Conservation (phyloP, 2,329 filamentous ascomycete species). For the Fusarium nematophilum region DNA sequence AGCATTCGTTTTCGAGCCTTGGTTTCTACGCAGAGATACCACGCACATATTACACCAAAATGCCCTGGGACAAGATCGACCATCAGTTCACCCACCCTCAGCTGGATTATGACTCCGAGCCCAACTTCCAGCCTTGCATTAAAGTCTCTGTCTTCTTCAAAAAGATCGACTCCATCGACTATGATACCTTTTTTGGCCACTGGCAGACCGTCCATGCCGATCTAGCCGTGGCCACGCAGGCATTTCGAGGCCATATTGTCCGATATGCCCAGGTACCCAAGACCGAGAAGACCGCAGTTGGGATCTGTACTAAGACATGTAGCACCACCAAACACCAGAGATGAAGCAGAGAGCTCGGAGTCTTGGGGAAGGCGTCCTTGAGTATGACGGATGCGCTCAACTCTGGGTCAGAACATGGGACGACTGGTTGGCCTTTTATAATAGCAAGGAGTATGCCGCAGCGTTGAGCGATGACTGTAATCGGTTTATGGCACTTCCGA, state of each 20-base stretch:
- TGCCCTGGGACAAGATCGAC: conserved; percentile 3
- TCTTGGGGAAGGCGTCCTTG: conserved; percentile 1
- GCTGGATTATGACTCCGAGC: not conserved
- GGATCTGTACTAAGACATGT: not conserved
- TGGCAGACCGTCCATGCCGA: conserved; percentile 12
- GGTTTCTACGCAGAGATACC: no score
- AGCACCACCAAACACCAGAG: conserved; percentile 6
- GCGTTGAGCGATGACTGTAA: conserved; percentile 11
- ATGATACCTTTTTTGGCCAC: conserved; percentile 13
- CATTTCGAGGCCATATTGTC: conserved; percentile 6
- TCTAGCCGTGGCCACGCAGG: conserved; percentile 4
- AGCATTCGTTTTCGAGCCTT: no score
- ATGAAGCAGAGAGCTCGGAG: conserved; percentile 1
- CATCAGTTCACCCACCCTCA: conserved; percentile 5
- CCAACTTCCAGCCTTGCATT: conserved; percentile 11
- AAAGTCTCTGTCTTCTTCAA: conserved; percentile 12
- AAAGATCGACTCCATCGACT: conserved; percentile 8
- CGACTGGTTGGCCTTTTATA: conserved; percentile 11
- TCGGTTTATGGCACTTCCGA: conserved; percentile 4
- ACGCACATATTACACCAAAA: no score
- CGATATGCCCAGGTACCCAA: conserved; percentile 3
- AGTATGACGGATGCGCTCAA: conserved; percentile 11
- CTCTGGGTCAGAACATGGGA: conserved; percentile 13
- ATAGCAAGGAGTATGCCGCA: conserved; percentile 12
- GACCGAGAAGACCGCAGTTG: not conserved